Conservation (phyloP, 257 asterid species). For the Mentha longifolia region DNA sequence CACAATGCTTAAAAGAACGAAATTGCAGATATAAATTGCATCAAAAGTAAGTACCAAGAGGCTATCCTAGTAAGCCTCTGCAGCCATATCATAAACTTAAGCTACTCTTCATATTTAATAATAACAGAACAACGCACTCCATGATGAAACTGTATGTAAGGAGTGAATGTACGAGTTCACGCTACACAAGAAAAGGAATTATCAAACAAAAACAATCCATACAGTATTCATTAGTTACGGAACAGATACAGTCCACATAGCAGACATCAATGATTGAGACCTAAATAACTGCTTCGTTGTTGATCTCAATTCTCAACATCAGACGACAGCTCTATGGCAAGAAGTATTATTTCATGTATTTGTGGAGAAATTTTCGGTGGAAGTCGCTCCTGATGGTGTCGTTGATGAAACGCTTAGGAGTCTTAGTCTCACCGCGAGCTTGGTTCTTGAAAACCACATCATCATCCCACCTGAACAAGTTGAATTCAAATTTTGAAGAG, state of each 20-base stretch:
- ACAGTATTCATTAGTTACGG: neutral
- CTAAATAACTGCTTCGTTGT: conserved; percentile 1
- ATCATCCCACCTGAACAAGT: conserved; percentile 84
- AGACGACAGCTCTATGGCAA: neutral
- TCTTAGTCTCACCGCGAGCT: conserved; percentile 83
- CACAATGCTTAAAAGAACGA: too few relatives aligned
- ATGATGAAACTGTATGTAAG: neutral
- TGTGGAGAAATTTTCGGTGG: conserved; percentile 76
- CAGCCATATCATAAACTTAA: too few relatives aligned
- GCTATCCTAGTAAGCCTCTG: too few relatives aligned
- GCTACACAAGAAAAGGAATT: neutral
- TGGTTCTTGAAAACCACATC: conserved; percentile 98
- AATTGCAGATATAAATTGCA: too few relatives aligned
- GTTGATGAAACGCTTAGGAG: conserved; percentile 78
- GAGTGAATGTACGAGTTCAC: neutral
- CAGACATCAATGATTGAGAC: conserved; percentile 24
- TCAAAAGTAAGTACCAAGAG: too few relatives aligned
- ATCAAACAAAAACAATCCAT: conserved; percentile 12
- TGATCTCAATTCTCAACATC: conserved; percentile 5
- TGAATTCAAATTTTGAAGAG: neutral
- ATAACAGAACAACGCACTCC: neutral
- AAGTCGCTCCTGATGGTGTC: conserved; percentile 94
- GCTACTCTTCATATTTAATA: neutral
- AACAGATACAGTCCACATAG: conserved; percentile 20
- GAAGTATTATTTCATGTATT: conserved; percentile 60